Evolutionary conservation across 2,329 filamentous ascomycete species (phyloP).

Genomic region (Boeremia lycopersici): DNA sequence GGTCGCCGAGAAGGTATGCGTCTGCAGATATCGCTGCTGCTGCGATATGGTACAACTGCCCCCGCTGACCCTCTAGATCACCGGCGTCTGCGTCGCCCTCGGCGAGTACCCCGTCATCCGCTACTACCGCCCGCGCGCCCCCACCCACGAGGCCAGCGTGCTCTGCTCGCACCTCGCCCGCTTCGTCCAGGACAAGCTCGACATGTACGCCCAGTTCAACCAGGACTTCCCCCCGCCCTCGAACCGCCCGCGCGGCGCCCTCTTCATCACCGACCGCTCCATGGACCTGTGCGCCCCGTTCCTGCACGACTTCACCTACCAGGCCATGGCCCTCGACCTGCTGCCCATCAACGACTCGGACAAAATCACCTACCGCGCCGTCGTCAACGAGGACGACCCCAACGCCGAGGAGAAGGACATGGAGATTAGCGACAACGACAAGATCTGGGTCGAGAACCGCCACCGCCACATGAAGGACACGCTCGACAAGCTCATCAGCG

Average conservation of each 20-base stretch:
- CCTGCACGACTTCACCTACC: constrained; percentile 96
- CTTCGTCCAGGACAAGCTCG: constrained; percentile 89
- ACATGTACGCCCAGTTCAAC: constrained; percentile 85
- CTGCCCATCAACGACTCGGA: constrained; percentile 86
- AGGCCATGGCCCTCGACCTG: constrained; percentile 96
- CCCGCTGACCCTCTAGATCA: constrained; percentile 63
- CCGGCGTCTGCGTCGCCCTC: constrained; percentile 86
- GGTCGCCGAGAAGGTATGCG: constrained; percentile 80
- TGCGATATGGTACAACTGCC: no score
- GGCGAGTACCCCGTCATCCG: constrained; percentile 93
- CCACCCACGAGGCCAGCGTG: constrained; percentile 85
- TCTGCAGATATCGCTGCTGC: no score
- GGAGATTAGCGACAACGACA: constrained; percentile 88
- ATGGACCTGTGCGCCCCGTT: constrained; percentile 91
- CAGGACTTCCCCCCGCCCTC: constrained; percentile 82
- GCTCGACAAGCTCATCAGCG: constrained; percentile 87
- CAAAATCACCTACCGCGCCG: constrained; percentile 83
- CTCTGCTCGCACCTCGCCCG: constrained; percentile 86
- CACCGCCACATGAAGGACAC: constrained; percentile 98
- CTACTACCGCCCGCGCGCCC: constrained; percentile 79
- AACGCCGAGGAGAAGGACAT: constrained; percentile 84
- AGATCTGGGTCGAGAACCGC: constrained; percentile 92
- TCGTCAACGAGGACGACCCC: constrained; percentile 73
- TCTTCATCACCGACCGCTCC: constrained; percentile 87
- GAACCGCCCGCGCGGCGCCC: constrained; percentile 76